These are phyloP conservation scores for Megacollybia marginata DNA, from an alignment of 768 basidiomycete genomes.

Conservation along the genomic window DNA sequence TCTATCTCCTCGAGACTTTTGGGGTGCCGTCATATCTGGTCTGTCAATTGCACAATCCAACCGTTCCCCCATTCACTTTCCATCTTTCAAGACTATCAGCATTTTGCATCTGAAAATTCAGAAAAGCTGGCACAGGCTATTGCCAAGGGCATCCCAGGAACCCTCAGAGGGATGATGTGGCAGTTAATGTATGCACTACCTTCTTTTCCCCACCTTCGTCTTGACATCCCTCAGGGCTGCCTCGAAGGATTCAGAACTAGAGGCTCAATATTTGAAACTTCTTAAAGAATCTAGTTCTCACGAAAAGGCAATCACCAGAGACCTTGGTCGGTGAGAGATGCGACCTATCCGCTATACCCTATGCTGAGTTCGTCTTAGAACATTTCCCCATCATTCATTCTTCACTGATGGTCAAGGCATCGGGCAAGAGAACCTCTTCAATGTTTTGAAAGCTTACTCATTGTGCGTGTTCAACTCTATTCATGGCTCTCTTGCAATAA, in stretches of 20 bases:
- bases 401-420: conserved; percentile 93
- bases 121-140: conserved; percentile 84
- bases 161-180: conserved; percentile 93
- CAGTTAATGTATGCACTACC: conserved; percentile 68
- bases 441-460: conserved; percentile 96
- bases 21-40: conserved; percentile 93
- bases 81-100: conserved; percentile 65
- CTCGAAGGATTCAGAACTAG: conserved; percentile 85
- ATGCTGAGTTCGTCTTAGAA: conserved; percentile 36
- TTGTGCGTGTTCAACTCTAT: conserved; percentile 43
- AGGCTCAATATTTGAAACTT: conserved; percentile 72
- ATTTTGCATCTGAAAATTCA: conserved; percentile 72
- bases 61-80: conserved; percentile 2
- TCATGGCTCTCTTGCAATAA: conserved; percentile 2
- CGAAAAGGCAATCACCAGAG: conserved; percentile 91
- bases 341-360: conserved; percentile 7
- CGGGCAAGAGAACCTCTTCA: conserved; percentile 96
- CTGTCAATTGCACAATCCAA: conserved; percentile 7
- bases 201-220: conserved; percentile 1
- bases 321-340: conserved; percentile 66
- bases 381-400: conserved; percentile 95
- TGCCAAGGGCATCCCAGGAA: conserved; percentile 82
- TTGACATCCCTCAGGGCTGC: conserved; percentile 58
- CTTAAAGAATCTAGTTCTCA: conserved; percentile 81
- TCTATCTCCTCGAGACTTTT: conserved; percentile 58